Evolutionary conservation across 108 stramenopile genomes (phyloP), one percentile per base, ranked within the genome.

Genomic region (Pseudonitzschia multiseries): DNA sequence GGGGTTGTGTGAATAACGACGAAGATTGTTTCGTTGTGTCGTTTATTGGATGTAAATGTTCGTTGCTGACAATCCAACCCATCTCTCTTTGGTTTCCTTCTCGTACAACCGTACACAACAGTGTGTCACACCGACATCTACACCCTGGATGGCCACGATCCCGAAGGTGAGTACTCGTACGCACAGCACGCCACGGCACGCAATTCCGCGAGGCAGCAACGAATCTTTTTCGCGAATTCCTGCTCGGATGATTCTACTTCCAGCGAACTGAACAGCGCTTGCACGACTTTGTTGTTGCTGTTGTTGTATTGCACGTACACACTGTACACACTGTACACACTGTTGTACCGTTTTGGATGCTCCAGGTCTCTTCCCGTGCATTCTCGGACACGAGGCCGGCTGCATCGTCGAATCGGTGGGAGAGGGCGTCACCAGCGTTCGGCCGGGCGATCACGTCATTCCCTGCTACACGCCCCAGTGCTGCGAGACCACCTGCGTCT

Each of bases 281-380:
- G 36, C 6, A 36, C n/a, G n/a, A n/a, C n/a, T n/a, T 36, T 36
- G 36, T 36, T 36, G 36, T 36, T 36, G 2, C 6, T 36, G 36
- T 36, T 6, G 36, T 36, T 36, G 36, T 36, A n/a, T n/a, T n/a
- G n/a, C n/a, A n/a, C 36, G 36, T 36, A 5, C 4, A 5, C 6
- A 36, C 6, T 36, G 36, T 36, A 2, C 4, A 5, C 36, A n/a
- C n/a, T n/a, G n/a, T n/a, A n/a, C n/a, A n/a, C n/a, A n/a, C n/a
- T n/a, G n/a, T n/a, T n/a, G n/a, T n/a, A n/a, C n/a, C n/a, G n/a
- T n/a, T n/a, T n/a, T 81, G 56, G 97, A 99, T 84, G 87, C 97
- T 0, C 96, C 97, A 76, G 93, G 89, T 24, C 72, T 89, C 27
- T 96, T 96, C 76, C 95, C 95, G 17, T 92, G 87, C 51, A 93